A percentile compares a stretch with the other conserved stretches of the same genome.
These are phyloP conservation scores for Ichthyophthirius multifiliis DNA, from an alignment of 169 alveolate genomes.

Conservation along the genomic window DNA sequence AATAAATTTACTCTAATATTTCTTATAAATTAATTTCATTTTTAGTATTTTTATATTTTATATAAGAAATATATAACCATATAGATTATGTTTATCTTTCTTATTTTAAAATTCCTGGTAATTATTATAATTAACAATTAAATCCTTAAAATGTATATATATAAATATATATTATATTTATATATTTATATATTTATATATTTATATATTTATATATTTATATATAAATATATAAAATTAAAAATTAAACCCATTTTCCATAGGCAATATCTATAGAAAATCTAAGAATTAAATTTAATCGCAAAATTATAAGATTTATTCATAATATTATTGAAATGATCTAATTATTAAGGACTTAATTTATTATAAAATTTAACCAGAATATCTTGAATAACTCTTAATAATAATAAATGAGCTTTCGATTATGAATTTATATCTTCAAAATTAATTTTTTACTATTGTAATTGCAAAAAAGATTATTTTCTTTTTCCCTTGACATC, in stretches of 20 bases:
- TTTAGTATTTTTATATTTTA: conserved; percentile 12
- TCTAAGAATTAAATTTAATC: conserved; percentile 47
- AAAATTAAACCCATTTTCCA: conserved; percentile 50
- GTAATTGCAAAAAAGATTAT: background rate
- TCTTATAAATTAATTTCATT: conserved; percentile 28
- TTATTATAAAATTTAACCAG: conserved; percentile 34
- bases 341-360: conserved; percentile 22
- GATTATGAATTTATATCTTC: conserved; percentile 58
- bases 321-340: conserved; percentile 23
- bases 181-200: background rate
- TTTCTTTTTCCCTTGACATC: conserved; percentile 1
- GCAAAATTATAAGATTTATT: conserved; percentile 56
- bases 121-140: conserved; percentile 40
- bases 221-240: background rate
- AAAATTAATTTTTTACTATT: conserved; percentile 25
- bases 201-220: background rate
- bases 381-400: conserved; percentile 37
- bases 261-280: conserved; percentile 43
- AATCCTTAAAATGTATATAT: conserved; percentile 23
- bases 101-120: conserved; percentile 59
- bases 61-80: background rate
- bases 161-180: background rate
- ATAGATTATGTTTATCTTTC: conserved; percentile 55
- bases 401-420: conserved; percentile 39
- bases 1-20: conserved; percentile 28